Evolutionary conservation across 2,329 filamentous ascomycete species (phyloP).

Genomic region (Talaromyces rugulosus): DNA sequence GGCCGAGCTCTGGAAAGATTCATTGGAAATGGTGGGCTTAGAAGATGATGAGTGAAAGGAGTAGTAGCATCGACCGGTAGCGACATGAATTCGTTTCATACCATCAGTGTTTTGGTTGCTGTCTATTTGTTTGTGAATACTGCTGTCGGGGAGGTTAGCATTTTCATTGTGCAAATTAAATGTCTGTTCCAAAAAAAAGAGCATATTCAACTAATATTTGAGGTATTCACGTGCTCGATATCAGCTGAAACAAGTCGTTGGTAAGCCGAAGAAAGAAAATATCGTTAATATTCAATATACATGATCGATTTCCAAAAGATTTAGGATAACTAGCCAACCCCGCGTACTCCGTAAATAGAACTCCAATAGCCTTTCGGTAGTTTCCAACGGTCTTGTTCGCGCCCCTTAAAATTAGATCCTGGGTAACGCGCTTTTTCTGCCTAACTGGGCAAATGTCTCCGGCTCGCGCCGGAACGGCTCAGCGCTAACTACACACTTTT

Average conservation of each 20-base stretch:
- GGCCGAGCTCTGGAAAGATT: constrained; percentile 7
- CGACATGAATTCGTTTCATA: not conserved
- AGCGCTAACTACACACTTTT: not conserved
- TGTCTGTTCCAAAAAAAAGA: not conserved
- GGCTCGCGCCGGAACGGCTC: not conserved
- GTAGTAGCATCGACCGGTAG: too few relatives aligned
- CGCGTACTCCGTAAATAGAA: not conserved
- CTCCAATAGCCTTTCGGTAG: not conserved
- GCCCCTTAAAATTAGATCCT: too few relatives aligned
- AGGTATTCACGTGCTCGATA: too few relatives aligned
- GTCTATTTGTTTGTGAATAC: not conserved
- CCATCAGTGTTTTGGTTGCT: not conserved
- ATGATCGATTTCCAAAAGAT: not conserved
- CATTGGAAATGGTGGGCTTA: constrained; percentile 6
- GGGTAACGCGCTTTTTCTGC: not conserved
- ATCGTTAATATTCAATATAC: too few relatives aligned
- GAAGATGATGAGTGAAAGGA: not conserved
- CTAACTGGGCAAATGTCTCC: not conserved
- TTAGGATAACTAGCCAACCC: not conserved
- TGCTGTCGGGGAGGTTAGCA: not conserved
- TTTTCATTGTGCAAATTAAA: not conserved
- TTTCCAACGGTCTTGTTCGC: not conserved
- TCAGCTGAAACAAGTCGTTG: too few relatives aligned
- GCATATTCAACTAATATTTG: too few relatives aligned
- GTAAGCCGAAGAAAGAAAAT: too few relatives aligned